These are phyloP conservation scores for Verticillium alfalfae DNA, from an alignment of 2,329 filamentous ascomycete genomes.

Conservation along the genomic window DNA sequence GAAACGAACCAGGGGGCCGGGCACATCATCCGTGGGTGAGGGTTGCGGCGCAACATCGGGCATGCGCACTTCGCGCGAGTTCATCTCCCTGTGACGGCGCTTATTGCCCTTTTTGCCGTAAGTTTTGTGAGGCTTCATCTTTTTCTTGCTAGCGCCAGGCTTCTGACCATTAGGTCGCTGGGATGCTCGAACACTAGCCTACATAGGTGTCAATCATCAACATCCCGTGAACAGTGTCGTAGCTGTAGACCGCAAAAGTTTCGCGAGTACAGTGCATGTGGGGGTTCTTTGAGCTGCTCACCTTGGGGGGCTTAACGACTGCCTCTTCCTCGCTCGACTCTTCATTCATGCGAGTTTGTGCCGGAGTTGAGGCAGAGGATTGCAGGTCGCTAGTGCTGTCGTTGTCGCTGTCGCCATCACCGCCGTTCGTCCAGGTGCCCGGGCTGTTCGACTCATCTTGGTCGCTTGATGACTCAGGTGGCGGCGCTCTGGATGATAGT, in stretches of 20 bases:
- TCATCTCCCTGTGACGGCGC: slow-evolving; percentile 36
- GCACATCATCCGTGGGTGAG: slow-evolving; percentile 14
- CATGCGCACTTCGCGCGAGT: slow-evolving; percentile 29
- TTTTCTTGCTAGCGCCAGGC: slow-evolving; percentile 33
- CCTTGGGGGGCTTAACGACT: slow-evolving; percentile 22
- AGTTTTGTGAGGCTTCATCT: slow-evolving; percentile 37
- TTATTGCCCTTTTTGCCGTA: slow-evolving; percentile 46
- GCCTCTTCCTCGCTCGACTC: slow-evolving; percentile 54
- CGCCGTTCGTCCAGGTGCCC: slow-evolving; percentile 37
- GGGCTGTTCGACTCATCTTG: slow-evolving; percentile 42
- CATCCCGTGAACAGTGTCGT: not conserved
- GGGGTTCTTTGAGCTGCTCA: slow-evolving; percentile 13
- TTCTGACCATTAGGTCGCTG: slow-evolving; percentile 1
- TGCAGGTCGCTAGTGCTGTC: slow-evolving; percentile 33
- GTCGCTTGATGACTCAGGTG: slow-evolving; percentile 28
- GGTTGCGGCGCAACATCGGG: slow-evolving; percentile 10
- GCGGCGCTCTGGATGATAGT: slow-evolving; percentile 38
- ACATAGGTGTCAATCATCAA: not conserved
- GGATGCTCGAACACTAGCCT: not conserved
- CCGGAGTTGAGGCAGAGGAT: slow-evolving; percentile 13
- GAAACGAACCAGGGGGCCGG: slow-evolving; percentile 64
- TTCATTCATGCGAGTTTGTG: slow-evolving; percentile 50
- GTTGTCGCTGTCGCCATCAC: slow-evolving; percentile 46
- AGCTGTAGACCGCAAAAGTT: no score
- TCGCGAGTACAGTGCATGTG: no score